phyloP scores from a whole-genome alignment of 345 rosid species.

The Arabidopsis thaliana region TAIR10.1 NC_003074.8:22816501-22817000 shows the following conservation, averaged over 20 bases:
- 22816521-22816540: conserved; percentile 20
- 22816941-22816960: conserved; percentile 40
- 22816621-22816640: conserved; percentile 15
- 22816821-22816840: background rate
- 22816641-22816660: conserved; percentile 22
- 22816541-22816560: background rate
- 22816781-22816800: conserved; percentile 29
- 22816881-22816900: conserved; percentile 10
- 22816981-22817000: conserved; percentile 15
- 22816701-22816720: background rate
- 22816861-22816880: background rate
- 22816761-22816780: conserved; percentile 12
- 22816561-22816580: background rate
- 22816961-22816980: background rate
- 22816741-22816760: background rate
- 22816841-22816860: background rate
- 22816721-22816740: background rate
- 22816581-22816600: background rate
- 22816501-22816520: conserved; percentile 20
- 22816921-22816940: conserved; percentile 12
- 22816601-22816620: background rate
- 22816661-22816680: background rate
- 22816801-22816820: conserved; percentile 26
- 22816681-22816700: background rate
- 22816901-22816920: conserved; percentile 25